phyloP scores from a whole-genome alignment of 495 filamentous ascomycete genomes.

The Penicillium waksmanii region DNA sequence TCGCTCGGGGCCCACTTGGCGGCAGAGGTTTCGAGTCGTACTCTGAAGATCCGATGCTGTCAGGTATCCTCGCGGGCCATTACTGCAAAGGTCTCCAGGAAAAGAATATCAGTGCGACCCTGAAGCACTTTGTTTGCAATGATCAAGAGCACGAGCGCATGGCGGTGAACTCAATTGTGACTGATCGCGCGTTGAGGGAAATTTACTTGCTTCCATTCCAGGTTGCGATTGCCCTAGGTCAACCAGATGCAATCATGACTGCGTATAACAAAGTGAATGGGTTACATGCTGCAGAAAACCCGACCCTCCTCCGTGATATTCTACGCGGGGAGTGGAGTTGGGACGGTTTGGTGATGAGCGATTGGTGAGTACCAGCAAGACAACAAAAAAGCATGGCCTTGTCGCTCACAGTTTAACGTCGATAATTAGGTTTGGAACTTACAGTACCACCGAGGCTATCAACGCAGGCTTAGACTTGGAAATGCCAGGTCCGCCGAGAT shows the following conservation, averaged over 20 bases:
- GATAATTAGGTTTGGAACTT: conserved; percentile 55
- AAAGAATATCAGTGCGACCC: conserved; percentile 60
- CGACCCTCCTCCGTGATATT: conserved; percentile 58
- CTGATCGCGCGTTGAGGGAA: conserved; percentile 75
- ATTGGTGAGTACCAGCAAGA: conserved; percentile 58
- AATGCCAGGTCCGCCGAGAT: conserved; percentile 68
- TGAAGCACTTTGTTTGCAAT: conserved; percentile 80
- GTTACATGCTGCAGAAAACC: conserved; percentile 65
- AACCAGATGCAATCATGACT: conserved; percentile 70
- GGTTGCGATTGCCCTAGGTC: conserved; percentile 59
- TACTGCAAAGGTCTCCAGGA: conserved; percentile 66
- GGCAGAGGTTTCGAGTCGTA: conserved; percentile 75
- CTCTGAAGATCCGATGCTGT: conserved; percentile 70
- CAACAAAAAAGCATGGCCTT: not conserved
- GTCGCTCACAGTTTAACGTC: not conserved
- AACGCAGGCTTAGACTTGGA: conserved; percentile 71
- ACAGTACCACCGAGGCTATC: conserved; percentile 61
- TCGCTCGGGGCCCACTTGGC: conserved; percentile 60
- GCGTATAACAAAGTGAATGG: conserved; percentile 78
- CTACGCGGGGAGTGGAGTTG: conserved; percentile 72
- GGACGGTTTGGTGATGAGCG: conserved; percentile 70
- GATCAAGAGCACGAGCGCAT: conserved; percentile 75
- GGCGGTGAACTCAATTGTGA: conserved; percentile 66
- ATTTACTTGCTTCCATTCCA: conserved; percentile 78
- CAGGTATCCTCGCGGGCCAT: conserved; percentile 61